These are phyloP conservation scores for Teratosphaeria destructans DNA, from an alignment of 2,329 filamentous ascomycete species.

Conservation along the genomic window DNA sequence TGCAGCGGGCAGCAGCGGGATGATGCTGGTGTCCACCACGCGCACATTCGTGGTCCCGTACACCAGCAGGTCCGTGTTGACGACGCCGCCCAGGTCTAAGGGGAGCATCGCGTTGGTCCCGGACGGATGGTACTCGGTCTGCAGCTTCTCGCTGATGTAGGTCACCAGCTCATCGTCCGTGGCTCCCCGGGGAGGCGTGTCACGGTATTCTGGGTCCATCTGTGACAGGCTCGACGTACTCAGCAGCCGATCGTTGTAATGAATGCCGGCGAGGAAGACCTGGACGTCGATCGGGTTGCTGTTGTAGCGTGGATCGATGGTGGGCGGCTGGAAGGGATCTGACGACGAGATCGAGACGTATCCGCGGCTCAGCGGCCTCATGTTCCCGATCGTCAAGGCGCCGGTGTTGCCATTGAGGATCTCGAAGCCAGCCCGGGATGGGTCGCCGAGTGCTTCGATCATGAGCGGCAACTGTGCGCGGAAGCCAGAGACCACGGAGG, in stretches of 20 bases:
- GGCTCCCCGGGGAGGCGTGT: conserved; percentile 16
- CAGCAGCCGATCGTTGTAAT: conserved; percentile 20
- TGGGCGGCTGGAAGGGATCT: conserved; percentile 28
- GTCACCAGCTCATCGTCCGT: conserved; percentile 18
- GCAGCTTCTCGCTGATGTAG: conserved; percentile 19
- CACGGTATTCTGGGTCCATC: conserved; percentile 13
- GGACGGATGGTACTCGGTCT: conserved; percentile 41
- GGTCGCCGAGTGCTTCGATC: conserved; percentile 13
- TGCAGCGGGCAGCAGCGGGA: conserved; percentile 34
- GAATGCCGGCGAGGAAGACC: conserved; percentile 17
- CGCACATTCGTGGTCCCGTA: conserved; percentile 36
- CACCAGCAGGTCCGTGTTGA: conserved; percentile 34
- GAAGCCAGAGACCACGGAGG: conserved; percentile 17
- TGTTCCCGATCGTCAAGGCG: conserved; percentile 22
- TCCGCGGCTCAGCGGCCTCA: conserved; percentile 38
- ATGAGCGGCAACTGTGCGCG: conserved; percentile 15
- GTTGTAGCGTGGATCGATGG: conserved; percentile 35
- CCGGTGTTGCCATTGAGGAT: conserved; percentile 24
- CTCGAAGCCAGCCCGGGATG: conserved; percentile 18
- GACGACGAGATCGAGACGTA: conserved; percentile 30
- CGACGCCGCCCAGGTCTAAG: conserved; percentile 39
- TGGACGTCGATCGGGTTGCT: conserved; percentile 33
- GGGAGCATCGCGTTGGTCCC: conserved; percentile 45
- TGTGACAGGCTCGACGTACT: conserved; percentile 12
- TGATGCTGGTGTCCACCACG: conserved; percentile 37